Conservation (phyloP, 23 red algal genomes). For the Chondrus crispus region DNA sequence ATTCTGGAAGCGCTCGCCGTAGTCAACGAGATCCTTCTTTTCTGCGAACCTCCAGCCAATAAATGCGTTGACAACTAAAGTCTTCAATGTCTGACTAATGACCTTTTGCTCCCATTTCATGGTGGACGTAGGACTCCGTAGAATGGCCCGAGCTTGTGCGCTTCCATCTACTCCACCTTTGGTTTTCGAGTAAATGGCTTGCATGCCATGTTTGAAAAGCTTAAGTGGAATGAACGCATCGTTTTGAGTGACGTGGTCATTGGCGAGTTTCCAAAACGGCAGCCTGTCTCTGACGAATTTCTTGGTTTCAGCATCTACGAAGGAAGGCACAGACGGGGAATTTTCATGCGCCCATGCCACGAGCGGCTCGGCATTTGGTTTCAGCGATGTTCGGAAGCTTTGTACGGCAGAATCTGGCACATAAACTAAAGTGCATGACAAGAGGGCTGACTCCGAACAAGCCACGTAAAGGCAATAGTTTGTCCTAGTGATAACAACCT, state of each 20-base stretch:
- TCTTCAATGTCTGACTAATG: slow-evolving; percentile 5
- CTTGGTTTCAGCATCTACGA: neutral
- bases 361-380: neutral
- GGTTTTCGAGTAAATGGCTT: neutral
- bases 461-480: neutral
- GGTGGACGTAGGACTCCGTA: neutral
- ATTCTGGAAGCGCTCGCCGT: neutral
- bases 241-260: slow-evolving; percentile 16
- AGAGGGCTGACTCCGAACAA: neutral
- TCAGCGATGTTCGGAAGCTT: neutral
- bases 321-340: neutral
- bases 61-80: neutral
- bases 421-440: neutral
- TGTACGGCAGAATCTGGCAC: neutral
- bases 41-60: neutral
- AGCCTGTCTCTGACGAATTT: neutral
- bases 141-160: neutral
- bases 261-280: neutral
- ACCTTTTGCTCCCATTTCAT: slow-evolving; percentile 4
- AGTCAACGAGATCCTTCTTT: neutral
- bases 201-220: neutral
- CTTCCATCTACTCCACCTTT: neutral
- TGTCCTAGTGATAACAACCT: neutral
- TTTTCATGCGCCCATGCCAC: neutral
- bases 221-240: neutral